A percentile compares a stretch with the other conserved stretches of the same genome.
Evolutionary conservation across 768 basidiomycete genomes (phyloP).

Genomic region (Mrakia hoshinonis): DNA sequence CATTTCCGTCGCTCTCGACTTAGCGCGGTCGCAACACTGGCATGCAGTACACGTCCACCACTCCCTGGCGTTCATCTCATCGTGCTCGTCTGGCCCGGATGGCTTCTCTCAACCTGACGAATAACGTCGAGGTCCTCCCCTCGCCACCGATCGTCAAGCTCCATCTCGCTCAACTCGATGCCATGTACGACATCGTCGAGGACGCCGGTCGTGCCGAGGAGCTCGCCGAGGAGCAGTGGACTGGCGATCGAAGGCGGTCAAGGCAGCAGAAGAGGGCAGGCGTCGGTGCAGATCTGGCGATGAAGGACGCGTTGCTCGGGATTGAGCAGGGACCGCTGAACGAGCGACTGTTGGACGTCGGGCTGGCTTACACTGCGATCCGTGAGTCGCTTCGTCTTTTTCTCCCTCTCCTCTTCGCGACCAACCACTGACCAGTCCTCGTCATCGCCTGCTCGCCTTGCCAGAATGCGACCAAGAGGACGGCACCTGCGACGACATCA

Average conservation of each 20-base stretch:
- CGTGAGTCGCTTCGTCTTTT: constrained; percentile 31
- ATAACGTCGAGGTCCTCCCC: constrained; percentile 17
- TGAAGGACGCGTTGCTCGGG: neutral
- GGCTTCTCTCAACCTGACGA: constrained; percentile 9
- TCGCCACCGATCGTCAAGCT: constrained; percentile 1
- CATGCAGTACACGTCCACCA: constrained; percentile 27
- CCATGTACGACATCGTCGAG: neutral
- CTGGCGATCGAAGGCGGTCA: neutral
- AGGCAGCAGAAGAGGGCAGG: neutral
- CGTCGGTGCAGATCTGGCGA: neutral
- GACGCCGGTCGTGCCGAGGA: neutral
- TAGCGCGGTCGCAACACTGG: constrained; percentile 37
- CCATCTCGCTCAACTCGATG: neutral
- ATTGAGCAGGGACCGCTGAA: constrained; percentile 20
- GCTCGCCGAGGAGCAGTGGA: neutral
- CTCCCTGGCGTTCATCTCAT: constrained; percentile 36
- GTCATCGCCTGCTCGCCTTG: neutral
- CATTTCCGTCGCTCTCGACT: neutral
- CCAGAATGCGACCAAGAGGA: too few species aligned
- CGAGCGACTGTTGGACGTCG: constrained; percentile 32
- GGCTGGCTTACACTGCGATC: constrained; percentile 34
- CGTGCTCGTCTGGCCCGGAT: constrained; percentile 35
- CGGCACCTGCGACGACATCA: constrained; percentile 10
- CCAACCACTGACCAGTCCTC: neutral
- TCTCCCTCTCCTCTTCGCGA: neutral